Evolutionary conservation across 371 early-diverging fungal genomes (phyloP).

Genomic region (Dentiscutata heterogama): DNA sequence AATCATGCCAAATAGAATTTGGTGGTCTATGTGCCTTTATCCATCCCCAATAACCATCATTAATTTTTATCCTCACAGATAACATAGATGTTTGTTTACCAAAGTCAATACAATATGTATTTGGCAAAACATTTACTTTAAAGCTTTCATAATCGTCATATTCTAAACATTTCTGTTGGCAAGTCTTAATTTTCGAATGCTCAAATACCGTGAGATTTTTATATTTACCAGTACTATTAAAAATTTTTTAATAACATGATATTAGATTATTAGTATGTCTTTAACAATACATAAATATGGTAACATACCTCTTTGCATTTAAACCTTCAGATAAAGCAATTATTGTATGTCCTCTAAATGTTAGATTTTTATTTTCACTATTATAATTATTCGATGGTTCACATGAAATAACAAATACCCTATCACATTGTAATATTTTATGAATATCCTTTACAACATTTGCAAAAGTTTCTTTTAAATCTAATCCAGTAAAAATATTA

Average conservation of each 20-base stretch:
- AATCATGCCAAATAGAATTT: conserved; percentile 49
- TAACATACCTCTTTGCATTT: too few species aligned
- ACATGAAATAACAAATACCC: conserved; percentile 52
- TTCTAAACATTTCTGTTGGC: too few species aligned
- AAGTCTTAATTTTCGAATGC: too few species aligned
- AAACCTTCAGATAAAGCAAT: too few species aligned
- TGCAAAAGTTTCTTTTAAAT: conserved; percentile 50
- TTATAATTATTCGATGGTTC: background rate
- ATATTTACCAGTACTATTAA: too few species aligned
- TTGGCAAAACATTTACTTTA: background rate
- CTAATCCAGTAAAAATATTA: conserved; percentile 52
- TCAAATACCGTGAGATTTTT: too few species aligned
- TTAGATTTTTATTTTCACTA: background rate
- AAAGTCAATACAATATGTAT: conserved; percentile 7
- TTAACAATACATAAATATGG: too few species aligned
- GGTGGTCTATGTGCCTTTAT: conserved; percentile 33
- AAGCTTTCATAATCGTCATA: background rate
- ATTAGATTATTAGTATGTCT: too few species aligned
- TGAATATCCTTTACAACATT: conserved; percentile 51
- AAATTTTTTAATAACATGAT: too few species aligned
- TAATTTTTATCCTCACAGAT: background rate
- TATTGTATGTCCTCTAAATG: too few species aligned
- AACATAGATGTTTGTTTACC: background rate
- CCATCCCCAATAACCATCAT: conserved; percentile 37
- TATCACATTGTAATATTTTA: conserved; percentile 57